Evolutionary conservation across 1,284 basidiomycete genomes (phyloP).

Genomic region (Ceratobasidium sp.): DNA sequence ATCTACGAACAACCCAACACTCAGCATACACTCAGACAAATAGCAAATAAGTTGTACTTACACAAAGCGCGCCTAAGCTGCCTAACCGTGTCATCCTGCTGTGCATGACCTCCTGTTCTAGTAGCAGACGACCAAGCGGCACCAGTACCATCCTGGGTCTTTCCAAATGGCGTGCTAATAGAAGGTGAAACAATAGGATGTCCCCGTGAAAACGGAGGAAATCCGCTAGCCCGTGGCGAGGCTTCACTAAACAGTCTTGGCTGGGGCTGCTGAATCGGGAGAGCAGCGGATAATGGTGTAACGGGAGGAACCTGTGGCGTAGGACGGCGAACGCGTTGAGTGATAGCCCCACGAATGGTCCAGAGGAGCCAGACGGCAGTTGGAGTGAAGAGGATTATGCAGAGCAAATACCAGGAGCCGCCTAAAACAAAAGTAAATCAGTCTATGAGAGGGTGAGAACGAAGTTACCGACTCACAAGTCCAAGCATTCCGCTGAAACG

Average conservation of each 20-base stretch:
- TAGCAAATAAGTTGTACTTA: not conserved
- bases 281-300: not conserved
- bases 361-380: constrained; percentile 34
- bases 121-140: constrained; percentile 16
- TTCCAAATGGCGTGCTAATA: not conserved
- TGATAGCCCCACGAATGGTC: constrained; percentile 19
- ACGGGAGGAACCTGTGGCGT: constrained; percentile 17
- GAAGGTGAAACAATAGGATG: not conserved
- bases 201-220: constrained; percentile 20
- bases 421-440: not conserved
- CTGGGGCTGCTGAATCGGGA: constrained; percentile 1
- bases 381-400: constrained; percentile 35
- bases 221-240: constrained; percentile 19
- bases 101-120: constrained; percentile 15
- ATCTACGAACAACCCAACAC: not conserved
- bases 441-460: not conserved
- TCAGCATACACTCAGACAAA: not conserved
- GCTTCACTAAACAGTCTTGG: constrained; percentile 19
- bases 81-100: constrained; percentile 24
- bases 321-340: constrained; percentile 10
- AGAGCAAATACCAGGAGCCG: constrained; percentile 36
- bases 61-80: constrained; percentile 33
- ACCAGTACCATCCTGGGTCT: not conserved
- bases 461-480: constrained; percentile 24
- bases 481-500: constrained; percentile 33